Evolutionary conservation across 148 eudicot genomes (phyloP).

Genomic region (Euryodendron excelsum): DNA sequence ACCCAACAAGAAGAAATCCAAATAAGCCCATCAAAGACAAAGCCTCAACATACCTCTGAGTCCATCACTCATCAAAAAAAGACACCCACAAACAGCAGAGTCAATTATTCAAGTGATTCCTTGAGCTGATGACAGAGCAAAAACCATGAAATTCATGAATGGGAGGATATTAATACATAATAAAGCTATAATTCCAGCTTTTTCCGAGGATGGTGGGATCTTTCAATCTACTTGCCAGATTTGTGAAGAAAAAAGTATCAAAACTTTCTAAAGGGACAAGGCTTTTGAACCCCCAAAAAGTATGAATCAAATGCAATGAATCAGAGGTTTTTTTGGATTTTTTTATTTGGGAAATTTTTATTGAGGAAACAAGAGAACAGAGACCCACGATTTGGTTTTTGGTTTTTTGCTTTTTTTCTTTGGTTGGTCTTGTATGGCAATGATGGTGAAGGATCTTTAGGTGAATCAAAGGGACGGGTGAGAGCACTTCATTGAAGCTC

Average conservation of each 20-base stretch:
- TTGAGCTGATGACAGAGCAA: conserved; percentile 25
- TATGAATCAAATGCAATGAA: conserved; percentile 32
- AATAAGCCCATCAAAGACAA: conserved; percentile 24
- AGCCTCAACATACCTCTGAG: conserved; percentile 31
- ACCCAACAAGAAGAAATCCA: background rate
- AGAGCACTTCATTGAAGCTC: conserved; percentile 30
- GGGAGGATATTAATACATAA: conserved; percentile 1
- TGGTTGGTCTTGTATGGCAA: conserved; percentile 18
- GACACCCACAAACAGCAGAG: background rate
- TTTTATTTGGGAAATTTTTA: conserved; percentile 5
- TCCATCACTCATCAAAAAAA: conserved; percentile 13
- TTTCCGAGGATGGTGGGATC: conserved; percentile 30
- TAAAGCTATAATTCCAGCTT: conserved; percentile 15
- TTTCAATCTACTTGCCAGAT: conserved; percentile 33
- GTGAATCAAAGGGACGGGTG: conserved; percentile 17
- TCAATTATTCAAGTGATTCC: conserved; percentile 28
- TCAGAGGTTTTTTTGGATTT: conserved; percentile 14
- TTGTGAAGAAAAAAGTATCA: conserved; percentile 23
- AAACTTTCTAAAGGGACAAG: conserved; percentile 1
- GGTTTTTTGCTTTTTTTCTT: conserved; percentile 9
- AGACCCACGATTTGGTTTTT: conserved; percentile 12
- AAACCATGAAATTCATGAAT: conserved; percentile 24
- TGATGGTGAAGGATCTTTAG: conserved; percentile 14
- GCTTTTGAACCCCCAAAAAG: conserved; percentile 10
- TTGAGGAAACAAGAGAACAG: conserved; percentile 8